A percentile compares a stretch with the other conserved stretches of the same genome.
These are phyloP conservation scores for Neoarthrinium moseri DNA, from an alignment of 2,329 filamentous ascomycete species.

Conservation along the genomic window DNA sequence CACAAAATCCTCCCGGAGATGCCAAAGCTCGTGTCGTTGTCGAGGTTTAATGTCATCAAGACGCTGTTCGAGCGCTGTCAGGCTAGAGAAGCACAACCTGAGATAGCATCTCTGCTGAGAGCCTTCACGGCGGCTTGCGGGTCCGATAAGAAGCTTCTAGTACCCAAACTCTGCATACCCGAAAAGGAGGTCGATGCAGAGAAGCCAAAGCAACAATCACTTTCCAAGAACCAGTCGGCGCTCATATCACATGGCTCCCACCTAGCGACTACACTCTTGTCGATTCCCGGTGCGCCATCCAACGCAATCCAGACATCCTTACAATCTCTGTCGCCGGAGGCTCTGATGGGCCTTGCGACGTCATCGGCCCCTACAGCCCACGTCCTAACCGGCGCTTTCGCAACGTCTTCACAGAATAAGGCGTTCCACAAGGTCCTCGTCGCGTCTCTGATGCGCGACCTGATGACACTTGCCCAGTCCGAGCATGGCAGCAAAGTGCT, in stretches of 20 bases:
- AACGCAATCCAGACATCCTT: slow-evolving; percentile 74
- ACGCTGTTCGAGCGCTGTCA: slow-evolving; percentile 80
- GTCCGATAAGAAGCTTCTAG: slow-evolving; percentile 43
- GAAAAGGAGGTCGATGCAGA: slow-evolving; percentile 28
- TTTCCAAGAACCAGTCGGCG: slow-evolving; percentile 55
- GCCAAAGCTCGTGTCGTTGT: slow-evolving; percentile 68
- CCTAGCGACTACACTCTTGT: slow-evolving; percentile 76
- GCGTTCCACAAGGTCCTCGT: slow-evolving; percentile 57
- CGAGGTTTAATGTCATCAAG: slow-evolving; percentile 76
- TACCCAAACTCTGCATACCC: slow-evolving; percentile 50
- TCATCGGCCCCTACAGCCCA: slow-evolving; percentile 47
- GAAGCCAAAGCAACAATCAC: slow-evolving; percentile 33
- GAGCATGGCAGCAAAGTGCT: slow-evolving; percentile 52
- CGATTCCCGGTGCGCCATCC: slow-evolving; percentile 66
- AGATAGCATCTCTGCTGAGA: slow-evolving; percentile 46
- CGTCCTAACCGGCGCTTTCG: slow-evolving; percentile 50
- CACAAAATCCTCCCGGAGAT: slow-evolving; percentile 72
- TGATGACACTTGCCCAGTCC: slow-evolving; percentile 45
- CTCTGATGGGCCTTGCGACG: slow-evolving; percentile 63
- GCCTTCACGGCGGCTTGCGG: slow-evolving; percentile 49
- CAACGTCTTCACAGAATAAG: slow-evolving; percentile 45
- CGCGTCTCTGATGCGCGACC: slow-evolving; percentile 43
- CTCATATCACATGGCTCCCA: slow-evolving; percentile 72
- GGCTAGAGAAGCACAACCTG: slow-evolving; percentile 59
- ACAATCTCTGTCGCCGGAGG: slow-evolving; percentile 53